Percentiles rank a stretch among this genome's conserved stretches.
These are phyloP conservation scores for Rhodamnia argentea DNA, from an alignment of 345 rosid species.

Conservation along the genomic window DNA sequence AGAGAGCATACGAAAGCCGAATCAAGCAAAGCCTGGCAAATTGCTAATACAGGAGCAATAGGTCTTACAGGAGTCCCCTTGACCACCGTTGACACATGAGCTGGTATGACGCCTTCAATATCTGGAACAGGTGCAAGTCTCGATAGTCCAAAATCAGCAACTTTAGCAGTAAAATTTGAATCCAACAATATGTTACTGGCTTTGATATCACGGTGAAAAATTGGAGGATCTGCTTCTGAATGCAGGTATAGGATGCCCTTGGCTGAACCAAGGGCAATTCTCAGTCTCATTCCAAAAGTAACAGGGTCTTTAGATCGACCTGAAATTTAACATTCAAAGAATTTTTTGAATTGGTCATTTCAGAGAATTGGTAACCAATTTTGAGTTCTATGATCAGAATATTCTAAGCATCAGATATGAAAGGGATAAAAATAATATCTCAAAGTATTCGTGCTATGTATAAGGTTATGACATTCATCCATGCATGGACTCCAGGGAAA, in stretches of 20 bases:
- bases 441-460: neutral
- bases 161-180: conserved; percentile 66
- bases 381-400: neutral
- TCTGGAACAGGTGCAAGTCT: conserved; percentile 86
- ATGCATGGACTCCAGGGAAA: neutral
- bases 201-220: conserved; percentile 92
- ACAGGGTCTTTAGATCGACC: conserved; percentile 41
- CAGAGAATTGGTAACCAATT: neutral
- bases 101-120: conserved; percentile 57
- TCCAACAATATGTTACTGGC: conserved; percentile 86
- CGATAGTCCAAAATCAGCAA: conserved; percentile 94
- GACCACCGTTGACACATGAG: conserved; percentile 80
- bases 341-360: neutral
- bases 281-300: conserved; percentile 56
- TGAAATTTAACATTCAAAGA: conserved; percentile 11
- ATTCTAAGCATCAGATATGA: neutral
- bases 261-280: conserved; percentile 70
- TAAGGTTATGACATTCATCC: neutral
- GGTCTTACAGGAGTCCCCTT: conserved; percentile 77
- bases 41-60: neutral
- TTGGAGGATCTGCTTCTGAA: conserved; percentile 92
- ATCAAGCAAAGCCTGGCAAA: neutral
- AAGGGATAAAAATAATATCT: neutral
- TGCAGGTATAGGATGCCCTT: conserved; percentile 85
- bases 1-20: neutral